Percentiles rank a stretch among this genome's conserved stretches.
phyloP scores from a whole-genome alignment of 31 red algal genomes.

The Porphyra umbilicalis region DNA sequence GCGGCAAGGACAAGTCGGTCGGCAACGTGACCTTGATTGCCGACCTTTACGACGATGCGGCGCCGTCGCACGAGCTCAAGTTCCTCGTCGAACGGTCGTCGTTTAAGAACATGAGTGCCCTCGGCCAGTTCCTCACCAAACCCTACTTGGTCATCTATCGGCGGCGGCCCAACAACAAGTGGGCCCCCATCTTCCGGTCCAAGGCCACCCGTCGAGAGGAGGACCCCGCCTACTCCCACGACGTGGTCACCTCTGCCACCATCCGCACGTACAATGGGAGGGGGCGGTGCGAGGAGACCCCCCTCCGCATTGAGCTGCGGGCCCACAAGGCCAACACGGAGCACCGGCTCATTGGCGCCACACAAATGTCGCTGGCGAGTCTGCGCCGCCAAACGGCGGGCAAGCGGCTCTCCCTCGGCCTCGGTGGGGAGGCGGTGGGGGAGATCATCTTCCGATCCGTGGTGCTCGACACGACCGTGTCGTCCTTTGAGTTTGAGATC shows the following conservation, averaged over 20 bases:
- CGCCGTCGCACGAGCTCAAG: constrained; percentile 66
- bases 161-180: constrained; percentile 65
- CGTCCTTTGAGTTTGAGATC: background rate
- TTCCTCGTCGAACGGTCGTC: background rate
- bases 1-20: constrained; percentile 41
- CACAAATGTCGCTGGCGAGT: constrained; percentile 76
- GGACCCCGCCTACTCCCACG: constrained; percentile 53
- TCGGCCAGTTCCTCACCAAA: constrained; percentile 62
- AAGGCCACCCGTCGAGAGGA: constrained; percentile 42
- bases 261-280: constrained; percentile 38
- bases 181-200: constrained; percentile 74
- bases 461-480: background rate
- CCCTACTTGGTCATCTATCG: constrained; percentile 73
- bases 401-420: constrained; percentile 69
- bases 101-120: constrained; percentile 53
- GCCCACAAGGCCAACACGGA: constrained; percentile 61
- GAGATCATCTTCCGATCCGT: constrained; percentile 21
- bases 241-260: constrained; percentile 44
- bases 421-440: constrained; percentile 72
- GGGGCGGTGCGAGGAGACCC: constrained; percentile 48
- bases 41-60: constrained; percentile 34
- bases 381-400: constrained; percentile 55
- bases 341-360: constrained; percentile 70
- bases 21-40: constrained; percentile 61
- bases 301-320: constrained; percentile 58